Evolutionary conservation across 768 basidiomycete species (phyloP).

Genomic region (Lactifluus volemus): DNA sequence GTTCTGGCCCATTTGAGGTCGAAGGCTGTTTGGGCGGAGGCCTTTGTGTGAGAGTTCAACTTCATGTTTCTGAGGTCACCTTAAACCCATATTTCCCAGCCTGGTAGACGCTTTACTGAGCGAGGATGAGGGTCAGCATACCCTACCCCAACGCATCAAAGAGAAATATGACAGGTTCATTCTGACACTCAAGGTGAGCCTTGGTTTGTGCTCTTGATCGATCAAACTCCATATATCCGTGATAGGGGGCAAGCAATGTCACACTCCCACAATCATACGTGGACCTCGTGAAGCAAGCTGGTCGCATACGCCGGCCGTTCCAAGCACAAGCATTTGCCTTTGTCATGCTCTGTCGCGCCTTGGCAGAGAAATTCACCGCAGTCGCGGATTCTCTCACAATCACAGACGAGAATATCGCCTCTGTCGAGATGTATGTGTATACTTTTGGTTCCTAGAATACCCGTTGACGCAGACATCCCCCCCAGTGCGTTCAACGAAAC

Average conservation of each 20-base stretch:
- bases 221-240: not conserved
- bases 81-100: not conserved
- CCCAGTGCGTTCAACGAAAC: conserved; percentile 7
- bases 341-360: conserved; percentile 10
- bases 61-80: not conserved
- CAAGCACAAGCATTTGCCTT: conserved; percentile 15
- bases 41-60: not conserved
- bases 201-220: not conserved
- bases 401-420: not conserved
- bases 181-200: not conserved
- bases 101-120: not conserved
- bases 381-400: not conserved
- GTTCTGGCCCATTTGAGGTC: conserved; percentile 8
- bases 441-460: not conserved
- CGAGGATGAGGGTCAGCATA: not conserved
- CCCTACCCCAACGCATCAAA: not conserved
- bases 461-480: not conserved
- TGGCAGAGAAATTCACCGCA: conserved; percentile 3
- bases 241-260: not conserved
- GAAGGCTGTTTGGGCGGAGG: conserved; percentile 5
- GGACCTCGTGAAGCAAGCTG: conserved; percentile 9
- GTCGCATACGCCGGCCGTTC: conserved; percentile 11
- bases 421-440: conserved; percentile 11
- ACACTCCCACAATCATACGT: not conserved
- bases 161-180: conserved; percentile 1